A percentile compares a stretch with the other conserved stretches of the same genome.
Evolutionary conservation across 2,329 filamentous ascomycete genomes (phyloP).

Genomic region (Diaporthe capsici): DNA sequence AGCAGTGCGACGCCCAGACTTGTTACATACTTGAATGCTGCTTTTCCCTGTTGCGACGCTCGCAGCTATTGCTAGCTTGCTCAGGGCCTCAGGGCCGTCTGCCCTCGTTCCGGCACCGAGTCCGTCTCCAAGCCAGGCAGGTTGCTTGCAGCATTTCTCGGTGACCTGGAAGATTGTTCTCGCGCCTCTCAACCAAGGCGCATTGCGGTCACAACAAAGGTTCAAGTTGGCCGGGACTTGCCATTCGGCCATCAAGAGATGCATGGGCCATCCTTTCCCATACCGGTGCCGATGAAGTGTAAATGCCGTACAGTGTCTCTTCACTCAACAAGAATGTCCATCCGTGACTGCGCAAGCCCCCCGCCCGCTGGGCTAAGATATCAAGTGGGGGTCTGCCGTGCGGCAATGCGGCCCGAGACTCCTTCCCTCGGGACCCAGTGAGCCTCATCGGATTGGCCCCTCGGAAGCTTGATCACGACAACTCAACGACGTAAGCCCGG

Average conservation of each 20-base stretch:
- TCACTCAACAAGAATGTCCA: background rate
- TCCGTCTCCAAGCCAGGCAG: constrained; percentile 14
- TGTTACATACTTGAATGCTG: background rate
- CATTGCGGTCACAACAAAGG: background rate
- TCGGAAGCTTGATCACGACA: constrained; percentile 10
- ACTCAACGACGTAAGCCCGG: constrained; percentile 12
- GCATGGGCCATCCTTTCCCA: background rate
- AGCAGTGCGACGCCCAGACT: constrained; percentile 12
- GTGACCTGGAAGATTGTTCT: background rate
- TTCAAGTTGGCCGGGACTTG: background rate
- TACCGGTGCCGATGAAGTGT: background rate
- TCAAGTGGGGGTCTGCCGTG: constrained; percentile 16
- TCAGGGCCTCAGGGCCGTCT: constrained; percentile 31
- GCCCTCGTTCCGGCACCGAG: constrained; percentile 9
- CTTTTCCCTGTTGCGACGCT: background rate
- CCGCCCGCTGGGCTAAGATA: background rate
- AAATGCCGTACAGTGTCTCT: background rate
- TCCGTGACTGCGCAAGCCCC: background rate
- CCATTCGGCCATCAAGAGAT: background rate
- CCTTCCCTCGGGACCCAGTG: constrained; percentile 21
- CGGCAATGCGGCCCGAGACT: constrained; percentile 38
- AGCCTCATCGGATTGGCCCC: constrained; percentile 19
- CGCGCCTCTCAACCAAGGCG: background rate
- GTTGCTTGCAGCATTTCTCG: background rate
- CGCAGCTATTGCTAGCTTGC: background rate